Evolutionary conservation across 176 grass and related monocot genomes (phyloP).

Genomic region (Triticum urartu): DNA sequence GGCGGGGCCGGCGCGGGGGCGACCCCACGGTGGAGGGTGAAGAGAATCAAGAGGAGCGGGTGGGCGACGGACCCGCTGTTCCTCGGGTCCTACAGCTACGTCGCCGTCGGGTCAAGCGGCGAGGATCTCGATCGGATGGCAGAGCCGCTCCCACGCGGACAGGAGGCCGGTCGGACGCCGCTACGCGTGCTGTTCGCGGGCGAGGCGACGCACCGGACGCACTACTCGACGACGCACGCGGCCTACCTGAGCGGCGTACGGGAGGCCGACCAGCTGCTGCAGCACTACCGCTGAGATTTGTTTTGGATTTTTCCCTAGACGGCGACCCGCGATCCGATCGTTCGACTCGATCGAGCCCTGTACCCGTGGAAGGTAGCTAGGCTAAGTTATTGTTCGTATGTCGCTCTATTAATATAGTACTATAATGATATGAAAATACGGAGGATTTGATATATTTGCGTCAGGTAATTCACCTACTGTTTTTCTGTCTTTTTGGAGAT

Average conservation of each 20-base stretch:
- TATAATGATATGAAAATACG: too few species aligned
- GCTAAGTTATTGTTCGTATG: too few species aligned
- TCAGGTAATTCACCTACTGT: too few species aligned
- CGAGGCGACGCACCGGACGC: conserved; percentile 87
- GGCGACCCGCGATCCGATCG: background rate
- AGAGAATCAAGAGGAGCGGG: conserved; percentile 52
- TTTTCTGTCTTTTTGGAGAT: too few species aligned
- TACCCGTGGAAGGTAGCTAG: background rate
- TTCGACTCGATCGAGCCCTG: background rate
- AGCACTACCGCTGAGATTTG: conserved; percentile 20
- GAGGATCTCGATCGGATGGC: conserved; percentile 78
- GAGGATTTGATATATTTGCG: too few species aligned
- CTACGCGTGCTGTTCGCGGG: conserved; percentile 72
- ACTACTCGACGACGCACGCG: conserved; percentile 87
- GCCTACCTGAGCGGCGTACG: conserved; percentile 78
- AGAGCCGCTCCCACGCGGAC: conserved; percentile 53
- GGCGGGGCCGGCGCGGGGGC: background rate
- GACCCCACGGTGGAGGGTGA: conserved; percentile 39
- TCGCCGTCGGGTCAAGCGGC: conserved; percentile 71
- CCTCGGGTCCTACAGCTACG: conserved; percentile 89
- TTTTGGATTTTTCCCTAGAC: background rate
- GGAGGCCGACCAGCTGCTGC: conserved; percentile 71
- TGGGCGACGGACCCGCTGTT: conserved; percentile 77
- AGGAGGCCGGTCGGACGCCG: background rate
- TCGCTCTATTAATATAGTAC: too few species aligned